Conservation (phyloP, 2,329 filamentous ascomycete genomes). For the Phaeosphaeriaceae sp. region DNA sequence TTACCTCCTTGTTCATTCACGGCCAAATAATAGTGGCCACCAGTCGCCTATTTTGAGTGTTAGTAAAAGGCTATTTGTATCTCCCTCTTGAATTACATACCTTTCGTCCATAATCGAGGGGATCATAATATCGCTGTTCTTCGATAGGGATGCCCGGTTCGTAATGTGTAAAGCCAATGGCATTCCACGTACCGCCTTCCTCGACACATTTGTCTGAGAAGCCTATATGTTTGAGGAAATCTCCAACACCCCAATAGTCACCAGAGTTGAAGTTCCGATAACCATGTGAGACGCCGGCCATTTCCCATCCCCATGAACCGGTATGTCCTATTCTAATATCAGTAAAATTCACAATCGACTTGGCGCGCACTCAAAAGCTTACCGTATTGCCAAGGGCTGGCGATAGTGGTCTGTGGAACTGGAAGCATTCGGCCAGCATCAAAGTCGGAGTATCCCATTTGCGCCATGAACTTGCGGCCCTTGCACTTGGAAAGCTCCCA, state of each 20-base stretch:
- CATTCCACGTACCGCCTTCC: conserved; percentile 1
- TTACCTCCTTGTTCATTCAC: conserved; percentile 2
- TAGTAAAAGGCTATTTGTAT: too few species aligned
- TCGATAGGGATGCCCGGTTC: neutral
- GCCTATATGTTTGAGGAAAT: conserved; percentile 1
- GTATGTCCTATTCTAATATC: neutral
- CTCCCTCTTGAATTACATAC: neutral
- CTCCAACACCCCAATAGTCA: neutral
- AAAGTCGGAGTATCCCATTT: conserved; percentile 3
- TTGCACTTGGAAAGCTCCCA: conserved; percentile 3
- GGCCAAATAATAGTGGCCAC: conserved; percentile 2
- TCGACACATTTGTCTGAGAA: conserved; percentile 2
- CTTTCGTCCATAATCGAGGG: neutral
- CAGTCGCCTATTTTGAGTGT: neutral
- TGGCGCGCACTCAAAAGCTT: neutral
- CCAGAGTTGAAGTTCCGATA: conserved; percentile 1
- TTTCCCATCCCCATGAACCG: neutral
- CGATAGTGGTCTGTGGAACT: neutral
- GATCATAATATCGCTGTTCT: neutral
- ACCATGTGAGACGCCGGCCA: neutral
- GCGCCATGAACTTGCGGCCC: conserved; percentile 1
- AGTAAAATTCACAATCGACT: neutral
- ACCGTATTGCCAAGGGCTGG: conserved; percentile 1
- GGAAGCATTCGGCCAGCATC: conserved; percentile 3
- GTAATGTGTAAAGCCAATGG: neutral